Percentiles rank a stretch among this genome's conserved stretches.
Evolutionary conservation across 2,329 filamentous ascomycete species (phyloP).

Genomic region (Arachnomyces sp.): DNA sequence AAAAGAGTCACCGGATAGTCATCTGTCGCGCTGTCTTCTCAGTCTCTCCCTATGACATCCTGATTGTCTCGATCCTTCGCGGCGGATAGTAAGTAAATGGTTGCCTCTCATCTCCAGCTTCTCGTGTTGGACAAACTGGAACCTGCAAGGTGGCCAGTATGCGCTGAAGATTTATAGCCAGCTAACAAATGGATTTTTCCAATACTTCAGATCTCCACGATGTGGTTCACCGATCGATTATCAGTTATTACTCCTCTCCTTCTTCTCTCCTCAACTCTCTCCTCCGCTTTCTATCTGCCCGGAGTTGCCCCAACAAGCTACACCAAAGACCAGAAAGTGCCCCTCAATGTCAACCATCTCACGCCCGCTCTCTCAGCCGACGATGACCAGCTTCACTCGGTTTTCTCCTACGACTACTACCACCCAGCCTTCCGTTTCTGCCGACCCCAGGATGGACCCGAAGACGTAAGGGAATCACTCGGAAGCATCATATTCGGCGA

Average conservation of each 20-base stretch:
- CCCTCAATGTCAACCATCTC: constrained; percentile 86
- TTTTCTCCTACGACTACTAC: constrained; percentile 96
- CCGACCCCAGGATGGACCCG: constrained; percentile 64
- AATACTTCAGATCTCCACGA: constrained; percentile 18
- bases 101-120: too few relatives aligned
- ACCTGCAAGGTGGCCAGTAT: too few relatives aligned
- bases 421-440: constrained; percentile 84
- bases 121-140: too few relatives aligned
- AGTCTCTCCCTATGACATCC: too few relatives aligned
- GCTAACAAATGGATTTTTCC: too few relatives aligned
- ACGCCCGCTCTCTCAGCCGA: constrained; percentile 71
- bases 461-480: constrained; percentile 78
- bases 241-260: constrained; percentile 24
- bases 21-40: too few relatives aligned
- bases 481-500: constrained; percentile 97
- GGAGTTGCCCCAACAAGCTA: constrained; percentile 94
- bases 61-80: too few relatives aligned
- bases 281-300: constrained; percentile 83
- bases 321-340: constrained; percentile 68
- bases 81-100: too few relatives aligned
- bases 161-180: too few relatives aligned
- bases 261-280: constrained; percentile 26
- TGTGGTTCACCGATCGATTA: constrained; percentile 27
- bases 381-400: constrained; percentile 79
- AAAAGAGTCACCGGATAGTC: too few relatives aligned